phyloP scores from a whole-genome alignment of 805 yeast species.

The Debaryomyces prosopidis region DNA sequence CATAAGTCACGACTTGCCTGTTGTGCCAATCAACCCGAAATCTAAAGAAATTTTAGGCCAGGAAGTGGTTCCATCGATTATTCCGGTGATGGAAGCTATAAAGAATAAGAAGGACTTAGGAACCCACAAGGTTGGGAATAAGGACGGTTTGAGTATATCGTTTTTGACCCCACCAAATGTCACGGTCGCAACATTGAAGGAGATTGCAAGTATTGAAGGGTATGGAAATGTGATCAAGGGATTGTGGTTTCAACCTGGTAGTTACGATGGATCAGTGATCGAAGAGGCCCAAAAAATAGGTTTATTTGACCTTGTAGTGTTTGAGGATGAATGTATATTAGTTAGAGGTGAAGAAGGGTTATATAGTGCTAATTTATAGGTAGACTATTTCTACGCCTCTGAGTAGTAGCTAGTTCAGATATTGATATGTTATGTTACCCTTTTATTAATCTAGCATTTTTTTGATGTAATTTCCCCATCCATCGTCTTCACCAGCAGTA shows the following conservation, averaged over 20 bases:
- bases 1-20: constrained; percentile 52
- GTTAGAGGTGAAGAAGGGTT: constrained; percentile 62
- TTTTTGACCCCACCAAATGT: constrained; percentile 76
- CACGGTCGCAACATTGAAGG: constrained; percentile 38
- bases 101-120: constrained; percentile 17
- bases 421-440: no score
- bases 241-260: constrained; percentile 86
- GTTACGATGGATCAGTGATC: constrained; percentile 56
- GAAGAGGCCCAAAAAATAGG: constrained; percentile 39
- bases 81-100: constrained; percentile 25
- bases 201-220: constrained; percentile 40
- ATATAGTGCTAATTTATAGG: constrained; percentile 37
- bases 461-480: constrained; percentile 46
- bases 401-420: no score
- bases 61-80: constrained; percentile 34
- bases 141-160: constrained; percentile 56
- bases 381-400: not conserved
- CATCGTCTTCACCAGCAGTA: constrained; percentile 26
- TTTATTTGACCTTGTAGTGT: constrained; percentile 31
- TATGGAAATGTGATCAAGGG: constrained; percentile 46
- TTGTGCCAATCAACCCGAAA: constrained; percentile 65
- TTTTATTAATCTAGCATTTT: constrained; percentile 34
- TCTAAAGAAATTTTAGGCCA: constrained; percentile 47
- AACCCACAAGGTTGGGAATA: constrained; percentile 21
- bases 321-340: constrained; percentile 66